Percentiles rank a stretch among this genome's conserved stretches.
phyloP scores from a whole-genome alignment of 805 yeast genomes.

The Wickerhamomyces queroliae region DNA sequence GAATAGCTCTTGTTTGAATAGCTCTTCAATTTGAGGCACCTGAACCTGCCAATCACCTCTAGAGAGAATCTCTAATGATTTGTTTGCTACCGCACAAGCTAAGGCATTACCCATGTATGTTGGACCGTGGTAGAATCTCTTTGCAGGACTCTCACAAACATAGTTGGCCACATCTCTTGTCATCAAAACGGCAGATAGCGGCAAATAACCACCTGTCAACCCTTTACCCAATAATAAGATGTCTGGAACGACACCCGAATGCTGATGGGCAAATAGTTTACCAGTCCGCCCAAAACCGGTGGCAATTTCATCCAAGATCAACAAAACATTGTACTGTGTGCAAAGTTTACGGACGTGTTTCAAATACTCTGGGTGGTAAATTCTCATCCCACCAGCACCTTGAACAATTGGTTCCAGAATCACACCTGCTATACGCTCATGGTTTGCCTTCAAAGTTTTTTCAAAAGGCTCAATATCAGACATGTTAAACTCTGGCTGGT shows the following conservation, averaged over 20 bases:
- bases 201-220: slow-evolving; percentile 23
- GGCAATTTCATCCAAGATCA: slow-evolving; percentile 32
- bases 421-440: slow-evolving; percentile 28
- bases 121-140: slow-evolving; percentile 1
- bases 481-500: slow-evolving; percentile 15
- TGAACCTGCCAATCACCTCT: neutral
- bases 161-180: neutral
- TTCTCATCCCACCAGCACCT: slow-evolving; percentile 34
- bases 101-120: slow-evolving; percentile 1
- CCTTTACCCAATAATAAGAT: slow-evolving; percentile 22
- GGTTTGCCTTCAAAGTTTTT: slow-evolving; percentile 22
- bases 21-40: neutral
- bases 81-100: neutral
- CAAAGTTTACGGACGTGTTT: slow-evolving; percentile 28
- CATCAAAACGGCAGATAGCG: slow-evolving; percentile 19
- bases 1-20: neutral
- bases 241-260: slow-evolving; percentile 21
- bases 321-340: slow-evolving; percentile 23
- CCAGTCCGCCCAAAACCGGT: slow-evolving; percentile 33
- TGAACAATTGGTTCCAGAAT: slow-evolving; percentile 32
- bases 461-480: slow-evolving; percentile 23
- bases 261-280: slow-evolving; percentile 29
- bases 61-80: neutral
- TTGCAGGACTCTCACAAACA: neutral
- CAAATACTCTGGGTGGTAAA: slow-evolving; percentile 28